Evolutionary conservation across 768 basidiomycete genomes (phyloP), one percentile per base, ranked within the genome.

Genomic region (Boletus rex-veris): DNA sequence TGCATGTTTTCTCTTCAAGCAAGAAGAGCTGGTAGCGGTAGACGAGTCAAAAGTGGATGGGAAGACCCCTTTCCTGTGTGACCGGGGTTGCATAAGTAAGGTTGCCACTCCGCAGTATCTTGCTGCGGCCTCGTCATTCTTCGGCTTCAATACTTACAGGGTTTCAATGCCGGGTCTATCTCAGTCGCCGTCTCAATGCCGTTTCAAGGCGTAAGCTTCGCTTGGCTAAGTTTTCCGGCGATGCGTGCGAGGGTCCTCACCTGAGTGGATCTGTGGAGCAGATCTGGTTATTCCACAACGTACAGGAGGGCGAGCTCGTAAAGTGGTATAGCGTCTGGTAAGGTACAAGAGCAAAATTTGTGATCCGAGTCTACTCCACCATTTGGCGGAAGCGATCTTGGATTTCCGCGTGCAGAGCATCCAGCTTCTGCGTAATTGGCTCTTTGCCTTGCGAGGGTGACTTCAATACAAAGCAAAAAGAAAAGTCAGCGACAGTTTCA

Each of bases 381-480:
- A 92, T 73, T 72, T 88, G 86, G 54, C 90, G 82, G 79, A 98
- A 97, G 67, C 89, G 94, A 71, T 94, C 92, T 65, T 88, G 86
- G 57, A 98, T 97, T 74, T 97, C 94, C 50, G 74, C 70, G 69
- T 95, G 78, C 43, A 98, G 73, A 33, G 77, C 78, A 67, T 96
- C 91, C 65, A 94, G 74, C 70, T 90, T 94, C 74, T 83, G 75
- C 74, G 83, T 86, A 65, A 97, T 86, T 4, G 78, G 72, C 54
- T 92, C 90, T 72, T 94, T 80, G 37, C 93, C 92, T 75, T 93
- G 87, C 8, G 92, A 91, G 16, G 97, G 97, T 21, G 88, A 90
- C 90, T 95, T 64, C 18, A 59, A 49, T 45, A 40, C 35, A 63
- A 30, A 38, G 28, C 45, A 33, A 44, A 61, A 35, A 31, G 8